Percentiles rank a stretch among this genome's conserved stretches.
phyloP scores from a whole-genome alignment of 108 stramenopile genomes.

The Discostella pseudostelligera region DNA sequence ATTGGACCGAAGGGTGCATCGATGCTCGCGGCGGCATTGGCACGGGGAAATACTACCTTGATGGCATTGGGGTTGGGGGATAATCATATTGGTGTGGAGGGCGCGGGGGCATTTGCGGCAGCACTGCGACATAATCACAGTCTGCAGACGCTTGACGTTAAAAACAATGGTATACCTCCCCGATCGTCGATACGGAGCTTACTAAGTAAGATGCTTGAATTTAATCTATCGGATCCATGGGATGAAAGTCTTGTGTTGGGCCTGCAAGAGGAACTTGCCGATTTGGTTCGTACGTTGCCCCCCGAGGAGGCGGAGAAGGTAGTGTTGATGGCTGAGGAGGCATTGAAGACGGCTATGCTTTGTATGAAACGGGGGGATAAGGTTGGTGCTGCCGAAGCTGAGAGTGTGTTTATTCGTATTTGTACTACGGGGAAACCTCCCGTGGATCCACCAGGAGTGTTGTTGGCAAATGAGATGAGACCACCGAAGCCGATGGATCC shows the following conservation, averaged over 20 bases:
- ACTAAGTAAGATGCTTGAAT: constrained; percentile 44
- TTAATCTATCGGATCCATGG: constrained; percentile 40
- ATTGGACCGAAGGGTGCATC: constrained; percentile 45
- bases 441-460: constrained; percentile 21
- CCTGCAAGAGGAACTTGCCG: constrained; percentile 35
- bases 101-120: constrained; percentile 41
- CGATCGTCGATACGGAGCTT: constrained; percentile 36
- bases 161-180: constrained; percentile 39
- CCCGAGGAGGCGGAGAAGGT: constrained; percentile 36
- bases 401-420: constrained; percentile 44
- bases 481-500: constrained; percentile 12
- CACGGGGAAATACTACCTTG: constrained; percentile 33
- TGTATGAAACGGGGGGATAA: constrained; percentile 37
- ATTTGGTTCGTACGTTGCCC: constrained; percentile 26
- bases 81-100: constrained; percentile 41
- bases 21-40: constrained; percentile 30
- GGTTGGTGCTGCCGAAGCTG: constrained; percentile 44
- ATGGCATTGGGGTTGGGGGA: constrained; percentile 38
- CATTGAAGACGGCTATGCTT: constrained; percentile 38
- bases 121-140: constrained; percentile 45
- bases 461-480: constrained; percentile 1
- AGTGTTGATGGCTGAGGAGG: constrained; percentile 40
- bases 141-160: constrained; percentile 33
- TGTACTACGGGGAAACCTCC: constrained; percentile 40
- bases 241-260: constrained; percentile 41